Base-by-base conservation (phyloP, 768 basidiomycete genomes). In the Calocybe indica region DNA sequence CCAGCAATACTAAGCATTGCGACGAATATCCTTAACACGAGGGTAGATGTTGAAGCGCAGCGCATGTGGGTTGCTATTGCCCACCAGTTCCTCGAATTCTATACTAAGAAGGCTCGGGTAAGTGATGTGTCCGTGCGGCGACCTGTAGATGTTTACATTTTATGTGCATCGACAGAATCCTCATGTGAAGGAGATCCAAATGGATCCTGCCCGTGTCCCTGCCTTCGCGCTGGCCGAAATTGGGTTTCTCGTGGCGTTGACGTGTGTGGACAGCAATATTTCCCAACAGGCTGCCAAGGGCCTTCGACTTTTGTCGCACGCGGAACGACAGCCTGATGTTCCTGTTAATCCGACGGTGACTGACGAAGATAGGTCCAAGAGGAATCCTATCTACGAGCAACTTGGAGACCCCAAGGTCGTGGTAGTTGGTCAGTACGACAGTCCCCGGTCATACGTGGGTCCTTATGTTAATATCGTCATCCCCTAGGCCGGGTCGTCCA, bases 381-480 rank as follows among this genome's bases (percentile, higher is more conserved):
- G 88, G 15, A 79, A 85, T 60, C 79, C 81, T 0, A 77, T 88
- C 36, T 90, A 88, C 50, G 87, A 89, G 48, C 82, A 85, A 54
- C 65, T 92, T 10, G 89, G 88, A 9, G 89, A 91, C 57, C 85
- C 85, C 1, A 78, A 79, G 45, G 72, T 85, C 2, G 65, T 82
- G 39, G 68, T 87, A 29, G 76, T 88, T 41, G 88, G 87, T 87
- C 49, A 46, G 81, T 70, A 15, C 35, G 31, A 34, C 0, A 12
- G 37, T 48, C n/a, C 7, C 43, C 38, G 41, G 45, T 36, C n/a
- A 5, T 7, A 43, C 2, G 22, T 29, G 48, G n/a, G 47, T 57
- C 15, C 41, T 62, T 37, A 46, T 46, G 15, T 29, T 33, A n/a
- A 39, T 41, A 5, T 13, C 38, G 6, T 33, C 42, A 14, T 35